phyloP scores from a whole-genome alignment of 2,329 filamentous ascomycete species.

The Cladosporium sp. region DNA sequence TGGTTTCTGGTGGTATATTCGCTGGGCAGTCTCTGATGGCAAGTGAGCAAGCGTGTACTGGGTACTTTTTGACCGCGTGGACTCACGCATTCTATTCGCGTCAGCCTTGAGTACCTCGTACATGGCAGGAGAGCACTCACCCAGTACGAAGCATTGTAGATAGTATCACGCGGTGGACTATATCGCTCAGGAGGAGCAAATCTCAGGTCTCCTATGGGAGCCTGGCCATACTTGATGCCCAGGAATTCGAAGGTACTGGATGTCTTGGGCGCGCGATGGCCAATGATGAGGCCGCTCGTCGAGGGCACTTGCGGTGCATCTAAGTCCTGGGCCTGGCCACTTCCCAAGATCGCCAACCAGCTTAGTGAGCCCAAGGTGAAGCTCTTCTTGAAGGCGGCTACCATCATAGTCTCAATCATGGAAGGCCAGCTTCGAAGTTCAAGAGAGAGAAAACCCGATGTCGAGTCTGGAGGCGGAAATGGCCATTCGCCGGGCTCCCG shows the following conservation, averaged over 20 bases:
- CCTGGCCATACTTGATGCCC: conserved; percentile 32
- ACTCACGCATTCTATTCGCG: not conserved
- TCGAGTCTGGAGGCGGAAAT: no score
- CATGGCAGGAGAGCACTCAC: not conserved
- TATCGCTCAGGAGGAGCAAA: conserved; percentile 23
- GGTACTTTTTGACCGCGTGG: not conserved
- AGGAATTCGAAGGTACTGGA: conserved; percentile 23
- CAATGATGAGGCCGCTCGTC: conserved; percentile 1
- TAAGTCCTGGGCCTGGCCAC: not conserved
- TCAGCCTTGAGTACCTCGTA: not conserved
- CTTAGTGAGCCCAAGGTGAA: no score
- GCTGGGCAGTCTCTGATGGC: conserved; percentile 9
- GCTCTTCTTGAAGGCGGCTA: no score
- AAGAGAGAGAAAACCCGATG: no score
- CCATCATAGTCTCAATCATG: no score
- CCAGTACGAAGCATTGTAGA: conserved; percentile 12
- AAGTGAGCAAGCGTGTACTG: not conserved
- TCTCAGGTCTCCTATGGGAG: conserved; percentile 30
- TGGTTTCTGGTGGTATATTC: conserved; percentile 18
- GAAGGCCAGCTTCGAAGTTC: no score
- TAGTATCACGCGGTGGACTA: not conserved
- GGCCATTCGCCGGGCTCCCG: no score
- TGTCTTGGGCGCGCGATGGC: not conserved
- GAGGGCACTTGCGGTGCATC: not conserved
- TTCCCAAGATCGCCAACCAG: no score